Evolutionary conservation across 768 basidiomycete species (phyloP).

Genomic region (Podaxis sp.): DNA sequence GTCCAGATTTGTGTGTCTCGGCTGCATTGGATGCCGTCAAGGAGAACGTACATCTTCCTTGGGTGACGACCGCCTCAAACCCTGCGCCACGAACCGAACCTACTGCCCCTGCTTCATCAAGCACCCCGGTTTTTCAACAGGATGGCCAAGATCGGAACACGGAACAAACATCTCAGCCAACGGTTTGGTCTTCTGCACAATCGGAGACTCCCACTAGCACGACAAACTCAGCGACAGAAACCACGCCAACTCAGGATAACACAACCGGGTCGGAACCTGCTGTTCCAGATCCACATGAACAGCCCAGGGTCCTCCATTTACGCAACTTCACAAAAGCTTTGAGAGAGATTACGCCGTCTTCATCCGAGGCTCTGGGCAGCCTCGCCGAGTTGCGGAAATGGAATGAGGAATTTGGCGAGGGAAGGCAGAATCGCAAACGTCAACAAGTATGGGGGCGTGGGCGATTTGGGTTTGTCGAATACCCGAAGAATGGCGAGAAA

Average conservation of each 20-base stretch:
- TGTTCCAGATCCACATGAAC: slow-evolving; percentile 8
- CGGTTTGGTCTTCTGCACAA: background rate
- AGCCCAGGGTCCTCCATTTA: slow-evolving; percentile 27
- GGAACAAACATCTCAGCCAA: slow-evolving; percentile 14
- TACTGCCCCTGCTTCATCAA: background rate
- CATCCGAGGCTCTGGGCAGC: slow-evolving; percentile 77
- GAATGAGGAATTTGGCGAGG: slow-evolving; percentile 96
- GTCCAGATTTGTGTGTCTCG: slow-evolving; percentile 84
- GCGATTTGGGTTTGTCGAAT: slow-evolving; percentile 79
- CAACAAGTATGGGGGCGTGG: slow-evolving; percentile 86
- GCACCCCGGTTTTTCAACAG: background rate
- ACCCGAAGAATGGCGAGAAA: slow-evolving; percentile 26
- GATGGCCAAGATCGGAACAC: slow-evolving; percentile 8
- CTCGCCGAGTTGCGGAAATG: slow-evolving; percentile 78
- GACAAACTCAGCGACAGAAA: background rate
- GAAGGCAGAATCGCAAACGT: slow-evolving; percentile 60
- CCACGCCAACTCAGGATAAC: background rate
- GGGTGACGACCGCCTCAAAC: slow-evolving; percentile 39
- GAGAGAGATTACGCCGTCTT: slow-evolving; percentile 87
- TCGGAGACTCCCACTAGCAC: background rate
- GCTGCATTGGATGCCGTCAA: slow-evolving; percentile 92
- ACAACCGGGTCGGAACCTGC: background rate
- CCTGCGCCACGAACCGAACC: background rate
- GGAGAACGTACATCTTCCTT: slow-evolving; percentile 79
- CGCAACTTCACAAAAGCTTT: slow-evolving; percentile 84